Base-by-base conservation (phyloP, 352 stramenopile species). In the Globisporangium cylindrosporum region DNA sequence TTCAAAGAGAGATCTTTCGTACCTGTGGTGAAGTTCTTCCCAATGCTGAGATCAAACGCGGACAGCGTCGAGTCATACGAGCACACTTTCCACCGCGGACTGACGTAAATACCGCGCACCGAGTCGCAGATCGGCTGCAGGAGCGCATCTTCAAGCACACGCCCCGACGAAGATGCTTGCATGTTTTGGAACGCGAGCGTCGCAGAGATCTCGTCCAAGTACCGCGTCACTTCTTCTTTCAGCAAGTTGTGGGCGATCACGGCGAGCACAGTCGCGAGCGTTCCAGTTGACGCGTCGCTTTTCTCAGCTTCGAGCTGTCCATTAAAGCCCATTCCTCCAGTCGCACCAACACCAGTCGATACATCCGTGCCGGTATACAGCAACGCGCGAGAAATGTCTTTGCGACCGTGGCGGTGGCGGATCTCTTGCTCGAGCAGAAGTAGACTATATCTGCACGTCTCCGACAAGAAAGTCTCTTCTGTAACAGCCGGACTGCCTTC, bases 41-140 rank as follows among this genome's bases (percentile, higher is more conserved):
- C 88, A 41, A 96, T 88, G 64, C 71, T 84, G 25, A 96, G 73
- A 59, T 96, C 88, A 59, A 96, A 91, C 1, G 86, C 82, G 22
- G 86, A 86, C 8, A 94, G 62, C 29, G 86, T 94, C 59, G 88
- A 91, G 53, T 93, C 81, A 48, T 83, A 86, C 22, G 84, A 75
- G 71, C 88, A 94, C 6, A 79, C 83, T 73, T 96, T 96, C 88
- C 88, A 96, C 4, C 86, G 79, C 34, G 83, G 77, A 36, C 77
- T 79, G 29, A 94, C 73, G 61, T 91, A 96, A 36, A 96, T 77
- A 29, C 88, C 88, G 12, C 85, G 79, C 14, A 93, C 82, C 3
- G 88, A 91, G 74, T 96, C 88, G 53, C 88, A 96, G 53, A 93
- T 91, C 8, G 86, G 88, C 58, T 94, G 86, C 54, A 85, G 77